phyloP scores from a whole-genome alignment of 495 filamentous ascomycete genomes.

The Cercophora sp. region DNA sequence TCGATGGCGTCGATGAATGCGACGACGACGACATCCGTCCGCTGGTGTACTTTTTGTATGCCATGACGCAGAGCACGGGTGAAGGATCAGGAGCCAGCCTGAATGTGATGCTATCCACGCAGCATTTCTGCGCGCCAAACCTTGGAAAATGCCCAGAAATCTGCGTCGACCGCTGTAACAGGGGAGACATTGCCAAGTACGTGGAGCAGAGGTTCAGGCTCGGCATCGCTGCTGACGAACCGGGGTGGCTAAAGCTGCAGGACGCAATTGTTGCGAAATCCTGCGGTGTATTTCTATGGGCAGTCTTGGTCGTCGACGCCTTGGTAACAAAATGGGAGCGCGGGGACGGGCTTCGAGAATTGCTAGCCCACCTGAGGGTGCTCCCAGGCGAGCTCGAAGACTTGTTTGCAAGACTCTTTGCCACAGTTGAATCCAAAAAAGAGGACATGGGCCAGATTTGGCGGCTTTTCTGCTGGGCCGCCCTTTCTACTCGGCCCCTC shows the following conservation, averaged over 20 bases:
- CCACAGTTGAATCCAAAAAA: background rate
- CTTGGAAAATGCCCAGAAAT: background rate
- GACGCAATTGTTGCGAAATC: background rate
- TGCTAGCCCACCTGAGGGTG: background rate
- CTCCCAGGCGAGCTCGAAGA: conserved; percentile 1
- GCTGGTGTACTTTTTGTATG: background rate
- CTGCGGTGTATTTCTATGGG: background rate
- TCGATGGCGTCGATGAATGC: conserved; percentile 48
- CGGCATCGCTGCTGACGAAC: background rate
- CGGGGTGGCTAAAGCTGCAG: background rate
- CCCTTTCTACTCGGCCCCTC: conserved; percentile 8
- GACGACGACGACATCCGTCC: background rate
- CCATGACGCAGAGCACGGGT: background rate
- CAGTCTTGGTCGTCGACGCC: background rate
- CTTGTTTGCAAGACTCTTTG: background rate
- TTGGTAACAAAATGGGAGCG: background rate
- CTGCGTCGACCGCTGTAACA: background rate
- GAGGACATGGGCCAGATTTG: background rate
- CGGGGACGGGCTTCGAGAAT: background rate
- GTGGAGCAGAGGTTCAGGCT: background rate
- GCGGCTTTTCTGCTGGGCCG: conserved; percentile 18
- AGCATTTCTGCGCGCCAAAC: background rate
- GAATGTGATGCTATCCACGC: background rate
- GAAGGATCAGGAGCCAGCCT: background rate
- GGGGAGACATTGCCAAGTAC: background rate